Percentiles rank a stretch among this genome's conserved stretches.
These are phyloP conservation scores for Botryotinia globosa DNA, from an alignment of 2,329 filamentous ascomycete species.

Conservation along the genomic window DNA sequence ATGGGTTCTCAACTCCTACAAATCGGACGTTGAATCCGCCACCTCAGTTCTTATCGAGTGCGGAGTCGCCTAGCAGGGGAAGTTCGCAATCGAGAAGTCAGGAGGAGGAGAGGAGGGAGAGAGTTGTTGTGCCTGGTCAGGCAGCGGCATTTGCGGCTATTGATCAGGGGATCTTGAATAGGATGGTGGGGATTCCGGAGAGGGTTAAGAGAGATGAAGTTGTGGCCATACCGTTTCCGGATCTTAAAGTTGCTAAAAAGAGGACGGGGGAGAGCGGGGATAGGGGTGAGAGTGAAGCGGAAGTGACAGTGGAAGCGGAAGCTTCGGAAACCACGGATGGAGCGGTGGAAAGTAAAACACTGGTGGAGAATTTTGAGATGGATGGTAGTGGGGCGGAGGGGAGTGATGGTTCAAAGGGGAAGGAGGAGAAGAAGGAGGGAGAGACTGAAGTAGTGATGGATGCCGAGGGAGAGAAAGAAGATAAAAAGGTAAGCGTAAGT, in stretches of 20 bases:
- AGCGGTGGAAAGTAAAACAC: constrained; percentile 1
- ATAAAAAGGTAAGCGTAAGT: constrained; percentile 60
- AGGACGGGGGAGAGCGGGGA: constrained; percentile 36
- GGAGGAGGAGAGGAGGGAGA: neutral
- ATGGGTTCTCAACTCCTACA: constrained; percentile 32
- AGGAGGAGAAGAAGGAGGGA: constrained; percentile 12
- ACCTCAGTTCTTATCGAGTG: constrained; percentile 30
- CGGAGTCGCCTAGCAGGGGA: constrained; percentile 28
- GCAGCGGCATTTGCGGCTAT: constrained; percentile 60
- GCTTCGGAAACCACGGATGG: constrained; percentile 5
- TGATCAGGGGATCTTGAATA: constrained; percentile 59
- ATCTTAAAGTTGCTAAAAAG: constrained; percentile 38
- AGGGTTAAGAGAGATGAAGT: constrained; percentile 42
- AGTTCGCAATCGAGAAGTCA: constrained; percentile 28
- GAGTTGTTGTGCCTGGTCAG: constrained; percentile 44
- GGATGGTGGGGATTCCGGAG: constrained; percentile 47
- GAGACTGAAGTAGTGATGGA: neutral
- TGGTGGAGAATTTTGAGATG: constrained; percentile 7
- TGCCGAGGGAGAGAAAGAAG: constrained; percentile 33
- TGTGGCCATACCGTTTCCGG: constrained; percentile 48
- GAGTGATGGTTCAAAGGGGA: constrained; percentile 4
- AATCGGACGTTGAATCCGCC: constrained; percentile 28
- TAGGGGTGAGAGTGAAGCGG: neutral
- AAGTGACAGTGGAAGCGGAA: neutral
- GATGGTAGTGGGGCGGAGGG: neutral